Base-by-base conservation (phyloP, 176 grass and related monocot genomes). In the Oryza longistaminata region DNA sequence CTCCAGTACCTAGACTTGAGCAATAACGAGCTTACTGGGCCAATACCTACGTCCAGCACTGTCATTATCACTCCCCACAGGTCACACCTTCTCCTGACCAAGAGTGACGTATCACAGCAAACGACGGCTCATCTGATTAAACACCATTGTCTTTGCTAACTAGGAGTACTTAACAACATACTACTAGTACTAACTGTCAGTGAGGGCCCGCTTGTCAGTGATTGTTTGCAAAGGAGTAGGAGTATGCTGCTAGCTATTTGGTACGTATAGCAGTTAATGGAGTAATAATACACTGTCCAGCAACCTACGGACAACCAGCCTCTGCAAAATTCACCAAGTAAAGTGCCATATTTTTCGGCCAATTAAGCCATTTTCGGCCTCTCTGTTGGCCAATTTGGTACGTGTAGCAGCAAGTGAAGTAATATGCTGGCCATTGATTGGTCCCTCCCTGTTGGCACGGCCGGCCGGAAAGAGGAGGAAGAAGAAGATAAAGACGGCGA, bases 1-100 rank as follows among this genome's bases (percentile, higher is more conserved):
- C 88, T 99, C 21, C 62, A 84, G 62, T 76, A 88, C 55, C 78
- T 99, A 26, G 91, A 99, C 35, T 89, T 99, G 85, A 94, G 81
- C n/a, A 73, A 87, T 24, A 99, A 99, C 60, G 46, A 86, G 24
- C 91, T 99, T 69, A 88, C 50, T 55, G 96, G 96, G 11, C 12
- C 52, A 12, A 70, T 96, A 43, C 96, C 96, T 52, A n/a, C 58
- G n/a, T 24, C 58, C 58, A 62, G 58, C 58, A 3, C 58, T 24
- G 21, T 61, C 21, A 61, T 61, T 61, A 61, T 61, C 58, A 61
- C 45, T 31, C 14, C 1, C 25, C 45, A 25, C 44, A 49, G 3
- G 45, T 52, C 7, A 52, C 3, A 2, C 3, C 40, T n/a, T n/a
- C n/a, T 46, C 40, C 6, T 71, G 11, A 44, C 17, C 69, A 14